Percentiles rank a stretch among this genome's conserved stretches.
These are phyloP conservation scores for Stevia rebaudiana DNA, from an alignment of 140 eudicot species.

Conservation along the genomic window DNA sequence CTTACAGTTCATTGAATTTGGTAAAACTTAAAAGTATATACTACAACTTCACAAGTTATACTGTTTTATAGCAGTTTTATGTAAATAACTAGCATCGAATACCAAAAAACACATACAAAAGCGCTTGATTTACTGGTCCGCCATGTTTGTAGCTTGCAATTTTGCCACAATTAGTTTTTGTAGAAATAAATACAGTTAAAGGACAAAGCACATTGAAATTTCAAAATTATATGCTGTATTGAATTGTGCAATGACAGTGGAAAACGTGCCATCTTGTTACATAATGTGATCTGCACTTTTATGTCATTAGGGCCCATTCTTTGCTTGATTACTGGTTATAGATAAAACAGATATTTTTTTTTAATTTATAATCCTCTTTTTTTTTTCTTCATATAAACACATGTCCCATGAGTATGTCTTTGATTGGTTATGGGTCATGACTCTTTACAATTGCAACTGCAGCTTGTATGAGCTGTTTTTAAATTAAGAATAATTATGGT, in stretches of 20 bases:
- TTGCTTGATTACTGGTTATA: slow-evolving; percentile 14
- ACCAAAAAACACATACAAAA: no score
- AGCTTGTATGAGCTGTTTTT: slow-evolving; percentile 11
- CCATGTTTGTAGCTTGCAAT: not conserved
- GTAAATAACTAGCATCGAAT: no score
- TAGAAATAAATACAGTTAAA: not conserved
- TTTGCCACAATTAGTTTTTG: not conserved
- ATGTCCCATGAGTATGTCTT: not conserved
- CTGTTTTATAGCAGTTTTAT: not conserved
- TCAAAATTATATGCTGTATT: not conserved
- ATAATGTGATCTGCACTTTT: slow-evolving; percentile 1
- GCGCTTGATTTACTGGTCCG: no score
- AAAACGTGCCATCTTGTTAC: slow-evolving; percentile 35
- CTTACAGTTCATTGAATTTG: slow-evolving; percentile 1
- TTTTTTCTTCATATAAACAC: slow-evolving; percentile 4
- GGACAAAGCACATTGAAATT: not conserved
- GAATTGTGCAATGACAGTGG: slow-evolving; percentile 32
- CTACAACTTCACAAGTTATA: no score
- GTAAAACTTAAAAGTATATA: no score
- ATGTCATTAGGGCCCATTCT: slow-evolving; percentile 19
- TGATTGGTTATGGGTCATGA: slow-evolving; percentile 8
- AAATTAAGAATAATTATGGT: not conserved
- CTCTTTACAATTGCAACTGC: slow-evolving; percentile 12
- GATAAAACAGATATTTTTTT: not conserved
- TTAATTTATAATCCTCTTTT: not conserved